Evolutionary conservation across 441 rosid genomes (phyloP).

Genomic region (Corymbia citriodora): DNA sequence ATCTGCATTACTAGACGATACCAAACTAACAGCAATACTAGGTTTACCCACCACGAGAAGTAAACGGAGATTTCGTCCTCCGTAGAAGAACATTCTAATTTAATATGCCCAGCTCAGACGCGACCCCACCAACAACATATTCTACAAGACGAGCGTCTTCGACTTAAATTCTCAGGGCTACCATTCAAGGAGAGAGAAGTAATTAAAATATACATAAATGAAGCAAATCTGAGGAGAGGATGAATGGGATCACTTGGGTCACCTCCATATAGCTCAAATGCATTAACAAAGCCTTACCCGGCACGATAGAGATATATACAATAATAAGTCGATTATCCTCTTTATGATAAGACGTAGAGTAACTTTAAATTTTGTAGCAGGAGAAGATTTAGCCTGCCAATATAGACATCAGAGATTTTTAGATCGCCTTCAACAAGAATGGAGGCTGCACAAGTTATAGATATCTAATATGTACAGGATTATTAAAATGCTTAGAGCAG

Average conservation of each 20-base stretch:
- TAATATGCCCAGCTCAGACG: not conserved
- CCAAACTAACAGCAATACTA: not conserved
- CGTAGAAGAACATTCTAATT: not conserved
- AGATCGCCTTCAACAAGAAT: conserved; percentile 1
- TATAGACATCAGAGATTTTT: conserved; percentile 5
- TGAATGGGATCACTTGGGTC: not conserved
- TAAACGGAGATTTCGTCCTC: not conserved
- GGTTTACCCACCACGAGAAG: not conserved
- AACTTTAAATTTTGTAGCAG: not conserved
- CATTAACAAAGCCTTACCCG: not conserved
- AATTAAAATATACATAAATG: not conserved
- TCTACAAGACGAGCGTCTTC: not conserved
- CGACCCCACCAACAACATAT: not conserved
- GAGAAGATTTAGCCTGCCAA: not conserved
- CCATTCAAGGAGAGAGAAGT: not conserved
- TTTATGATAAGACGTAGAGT: not conserved
- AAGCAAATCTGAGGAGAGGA: not conserved
- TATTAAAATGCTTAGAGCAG: conserved; percentile 28
- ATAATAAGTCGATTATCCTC: not conserved
- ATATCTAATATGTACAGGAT: conserved; percentile 17
- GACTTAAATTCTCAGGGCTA: not conserved
- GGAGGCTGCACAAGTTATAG: conserved; percentile 4
- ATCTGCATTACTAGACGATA: not conserved
- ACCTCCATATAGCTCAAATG: not conserved
- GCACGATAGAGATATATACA: not conserved